Evolutionary conservation across 768 basidiomycete genomes (phyloP).

Genomic region (Lentinus brumalis): DNA sequence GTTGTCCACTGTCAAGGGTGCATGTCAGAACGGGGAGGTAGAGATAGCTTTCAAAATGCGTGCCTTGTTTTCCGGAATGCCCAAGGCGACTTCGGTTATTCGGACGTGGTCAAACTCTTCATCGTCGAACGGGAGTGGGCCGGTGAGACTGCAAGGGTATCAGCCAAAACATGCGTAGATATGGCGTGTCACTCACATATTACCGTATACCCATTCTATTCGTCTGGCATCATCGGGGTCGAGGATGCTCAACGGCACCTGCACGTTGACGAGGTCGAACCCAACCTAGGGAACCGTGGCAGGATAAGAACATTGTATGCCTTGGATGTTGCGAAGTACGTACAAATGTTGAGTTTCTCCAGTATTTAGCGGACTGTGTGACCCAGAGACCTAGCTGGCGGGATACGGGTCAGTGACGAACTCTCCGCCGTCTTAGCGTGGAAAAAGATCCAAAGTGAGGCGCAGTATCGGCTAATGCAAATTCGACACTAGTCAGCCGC

Average conservation of each 20-base stretch:
- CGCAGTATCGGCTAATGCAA: too few species aligned
- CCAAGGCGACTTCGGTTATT: constrained; percentile 40
- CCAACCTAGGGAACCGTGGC: constrained; percentile 53
- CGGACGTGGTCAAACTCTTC: constrained; percentile 83
- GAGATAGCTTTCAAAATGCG: neutral
- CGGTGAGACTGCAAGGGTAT: constrained; percentile 57
- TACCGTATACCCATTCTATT: constrained; percentile 74
- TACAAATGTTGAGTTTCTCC: constrained; percentile 69
- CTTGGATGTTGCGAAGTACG: constrained; percentile 28
- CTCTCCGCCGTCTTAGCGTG: too few species aligned
- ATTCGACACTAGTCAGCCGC: too few species aligned
- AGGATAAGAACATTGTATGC: neutral
- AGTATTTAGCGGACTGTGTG: constrained; percentile 70
- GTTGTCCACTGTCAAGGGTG: constrained; percentile 56
- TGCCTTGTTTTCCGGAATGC: constrained; percentile 76
- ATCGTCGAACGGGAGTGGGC: constrained; percentile 75
- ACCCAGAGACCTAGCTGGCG: constrained; percentile 69
- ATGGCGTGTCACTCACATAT: constrained; percentile 57
- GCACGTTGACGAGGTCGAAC: constrained; percentile 76
- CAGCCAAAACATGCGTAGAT: neutral
- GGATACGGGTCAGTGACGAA: neutral
- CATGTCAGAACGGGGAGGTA: neutral
- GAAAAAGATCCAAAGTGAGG: too few species aligned
- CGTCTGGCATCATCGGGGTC: constrained; percentile 54
- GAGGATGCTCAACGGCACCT: constrained; percentile 57